phyloP scores from a whole-genome alignment of 163 green algal genomes.

The Volvox carteri region DNA sequence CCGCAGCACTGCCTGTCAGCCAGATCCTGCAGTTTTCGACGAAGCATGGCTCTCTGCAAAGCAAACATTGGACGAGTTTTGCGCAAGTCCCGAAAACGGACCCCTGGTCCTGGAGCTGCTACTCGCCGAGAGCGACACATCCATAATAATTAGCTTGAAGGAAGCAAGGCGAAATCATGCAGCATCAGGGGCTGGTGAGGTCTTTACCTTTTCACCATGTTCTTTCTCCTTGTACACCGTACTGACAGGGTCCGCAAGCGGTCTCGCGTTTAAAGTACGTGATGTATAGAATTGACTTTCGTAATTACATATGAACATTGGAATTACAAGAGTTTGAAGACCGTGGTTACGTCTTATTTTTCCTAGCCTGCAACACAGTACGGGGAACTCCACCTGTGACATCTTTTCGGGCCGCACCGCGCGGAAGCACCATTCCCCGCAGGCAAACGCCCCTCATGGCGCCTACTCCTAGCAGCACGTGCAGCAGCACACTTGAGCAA shows the following conservation, averaged over 20 bases:
- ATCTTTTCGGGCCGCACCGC: too few relatives aligned
- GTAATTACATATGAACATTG: not conserved
- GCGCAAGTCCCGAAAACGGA: not conserved
- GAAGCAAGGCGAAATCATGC: slow-evolving; percentile 18
- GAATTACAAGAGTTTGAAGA: not conserved
- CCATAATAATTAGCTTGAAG: not conserved
- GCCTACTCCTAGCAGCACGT: too few relatives aligned
- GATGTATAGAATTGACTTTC: not conserved
- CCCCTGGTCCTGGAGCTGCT: slow-evolving; percentile 11
- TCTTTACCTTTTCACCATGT: not conserved
- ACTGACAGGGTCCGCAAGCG: not conserved
- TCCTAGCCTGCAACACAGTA: not conserved
- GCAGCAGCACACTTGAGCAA: too few relatives aligned
- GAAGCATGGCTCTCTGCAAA: not conserved
- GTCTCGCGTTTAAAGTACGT: not conserved
- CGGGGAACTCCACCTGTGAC: not conserved
- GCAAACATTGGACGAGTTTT: not conserved
- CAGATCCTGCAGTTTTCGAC: not conserved
- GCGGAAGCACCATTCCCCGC: too few relatives aligned
- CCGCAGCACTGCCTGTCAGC: not conserved
- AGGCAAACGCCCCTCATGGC: too few relatives aligned
- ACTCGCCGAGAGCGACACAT: slow-evolving; percentile 1
- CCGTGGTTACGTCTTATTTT: not conserved
- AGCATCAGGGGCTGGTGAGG: not conserved
- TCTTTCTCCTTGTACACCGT: not conserved